A percentile compares a stretch with the other conserved stretches of the same genome.
Conservation (phyloP, 2,329 filamentous ascomycete species). For the Tolypocladium nubicola region DNA sequence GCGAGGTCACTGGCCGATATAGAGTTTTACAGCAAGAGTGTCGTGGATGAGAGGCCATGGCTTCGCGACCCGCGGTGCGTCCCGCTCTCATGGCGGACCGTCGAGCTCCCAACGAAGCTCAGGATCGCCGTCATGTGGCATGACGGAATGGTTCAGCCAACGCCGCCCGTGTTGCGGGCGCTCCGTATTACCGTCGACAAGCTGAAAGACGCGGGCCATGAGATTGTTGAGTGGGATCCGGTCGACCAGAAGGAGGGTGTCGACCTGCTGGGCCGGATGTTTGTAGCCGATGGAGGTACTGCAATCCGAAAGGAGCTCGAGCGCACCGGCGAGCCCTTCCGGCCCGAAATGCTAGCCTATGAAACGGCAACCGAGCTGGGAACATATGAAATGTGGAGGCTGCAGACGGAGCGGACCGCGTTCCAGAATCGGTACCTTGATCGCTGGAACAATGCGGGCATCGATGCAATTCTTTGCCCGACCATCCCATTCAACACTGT, state of each 20-base stretch:
- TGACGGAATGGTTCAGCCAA: slow-evolving; percentile 54
- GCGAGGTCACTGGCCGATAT: slow-evolving; percentile 44
- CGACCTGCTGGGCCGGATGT: slow-evolving; percentile 31
- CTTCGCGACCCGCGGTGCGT: slow-evolving; percentile 44
- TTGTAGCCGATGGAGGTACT: slow-evolving; percentile 34
- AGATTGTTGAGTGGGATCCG: slow-evolving; percentile 40
- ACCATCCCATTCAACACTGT: slow-evolving; percentile 33
- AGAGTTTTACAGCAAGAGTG: slow-evolving; percentile 38
- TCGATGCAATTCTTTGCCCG: slow-evolving; percentile 55
- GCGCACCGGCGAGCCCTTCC: slow-evolving; percentile 31
- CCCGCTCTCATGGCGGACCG: slow-evolving; percentile 44
- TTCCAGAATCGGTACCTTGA: slow-evolving; percentile 37
- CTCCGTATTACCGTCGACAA: slow-evolving; percentile 32
- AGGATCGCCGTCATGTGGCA: slow-evolving; percentile 53
- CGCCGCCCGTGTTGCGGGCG: slow-evolving; percentile 52
- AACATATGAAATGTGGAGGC: slow-evolving; percentile 35
- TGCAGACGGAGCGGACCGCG: slow-evolving; percentile 32
- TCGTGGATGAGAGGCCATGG: slow-evolving; percentile 46
- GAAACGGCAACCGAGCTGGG: slow-evolving; percentile 24
- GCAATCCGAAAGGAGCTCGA: slow-evolving; percentile 27
- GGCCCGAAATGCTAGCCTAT: slow-evolving; percentile 25
- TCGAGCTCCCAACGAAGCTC: slow-evolving; percentile 26
- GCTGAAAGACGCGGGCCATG: slow-evolving; percentile 35
- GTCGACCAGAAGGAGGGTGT: slow-evolving; percentile 28
- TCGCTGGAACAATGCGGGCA: slow-evolving; percentile 32